Evolutionary conservation across 352 stramenopile species (phyloP).

Genomic region (Blastocystis sp.): DNA sequence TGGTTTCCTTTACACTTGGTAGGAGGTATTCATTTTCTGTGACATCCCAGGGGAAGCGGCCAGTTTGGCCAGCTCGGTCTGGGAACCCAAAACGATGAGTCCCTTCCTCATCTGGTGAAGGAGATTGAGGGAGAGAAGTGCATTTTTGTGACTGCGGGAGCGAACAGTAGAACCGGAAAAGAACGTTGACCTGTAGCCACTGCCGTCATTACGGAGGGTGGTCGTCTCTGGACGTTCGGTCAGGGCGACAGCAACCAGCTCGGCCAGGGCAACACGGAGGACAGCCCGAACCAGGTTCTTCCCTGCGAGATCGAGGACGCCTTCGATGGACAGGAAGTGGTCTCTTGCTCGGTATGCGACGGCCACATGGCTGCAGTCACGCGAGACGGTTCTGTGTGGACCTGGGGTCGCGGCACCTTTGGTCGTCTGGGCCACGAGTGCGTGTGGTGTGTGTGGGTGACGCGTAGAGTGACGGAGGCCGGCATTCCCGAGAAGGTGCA

Average conservation of each 20-base stretch:
- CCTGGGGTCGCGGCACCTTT: conserved; percentile 63
- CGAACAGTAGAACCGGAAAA: neutral
- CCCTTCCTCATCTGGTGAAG: conserved; percentile 10
- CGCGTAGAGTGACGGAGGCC: neutral
- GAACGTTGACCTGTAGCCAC: neutral
- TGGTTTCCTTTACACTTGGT: conserved; percentile 10
- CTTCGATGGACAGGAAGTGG: neutral
- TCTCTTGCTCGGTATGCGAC: conserved; percentile 57
- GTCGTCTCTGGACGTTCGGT: conserved; percentile 27
- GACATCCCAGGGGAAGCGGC: neutral
- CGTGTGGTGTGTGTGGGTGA: neutral
- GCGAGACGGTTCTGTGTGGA: conserved; percentile 62
- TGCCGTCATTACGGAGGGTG: conserved; percentile 9
- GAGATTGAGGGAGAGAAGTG: neutral
- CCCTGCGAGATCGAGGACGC: conserved; percentile 32
- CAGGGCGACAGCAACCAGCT: conserved; percentile 40
- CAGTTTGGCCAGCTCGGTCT: conserved; percentile 46
- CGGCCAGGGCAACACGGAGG: conserved; percentile 13
- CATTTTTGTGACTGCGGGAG: conserved; percentile 18
- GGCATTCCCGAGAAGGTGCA: neutral
- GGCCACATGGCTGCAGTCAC: conserved; percentile 63
- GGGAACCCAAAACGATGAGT: conserved; percentile 21
- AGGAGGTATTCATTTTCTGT: neutral
- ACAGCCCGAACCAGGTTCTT: conserved; percentile 10
- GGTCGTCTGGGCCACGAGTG: conserved; percentile 62